Evolutionary conservation across 228 moss, liverwort and hornwort species (phyloP).

Genomic region (Sphagnum magellanicum): DNA sequence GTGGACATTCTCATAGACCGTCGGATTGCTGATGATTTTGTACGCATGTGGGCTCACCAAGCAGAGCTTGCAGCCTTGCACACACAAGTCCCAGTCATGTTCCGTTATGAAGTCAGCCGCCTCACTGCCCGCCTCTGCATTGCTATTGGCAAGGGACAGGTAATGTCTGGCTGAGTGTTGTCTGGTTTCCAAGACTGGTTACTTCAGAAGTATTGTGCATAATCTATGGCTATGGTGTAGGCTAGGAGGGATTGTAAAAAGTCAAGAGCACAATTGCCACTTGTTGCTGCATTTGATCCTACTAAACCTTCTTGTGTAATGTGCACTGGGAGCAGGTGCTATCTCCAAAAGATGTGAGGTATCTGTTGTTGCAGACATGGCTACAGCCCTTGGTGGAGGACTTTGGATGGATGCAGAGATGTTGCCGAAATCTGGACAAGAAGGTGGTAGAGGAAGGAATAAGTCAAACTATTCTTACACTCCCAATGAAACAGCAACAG

Average conservation of each 20-base stretch:
- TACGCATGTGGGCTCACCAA: constrained; percentile 85
- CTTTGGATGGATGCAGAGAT: constrained; percentile 87
- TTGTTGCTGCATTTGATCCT: too few species aligned
- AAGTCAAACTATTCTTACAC: constrained; percentile 79
- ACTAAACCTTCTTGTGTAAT: too few species aligned
- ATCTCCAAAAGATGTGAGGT: constrained; percentile 67
- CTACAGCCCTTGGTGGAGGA: constrained; percentile 83
- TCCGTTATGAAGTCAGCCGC: constrained; percentile 83
- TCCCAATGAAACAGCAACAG: constrained; percentile 76
- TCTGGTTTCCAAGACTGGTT: too few species aligned
- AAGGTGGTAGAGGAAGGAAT: constrained; percentile 89
- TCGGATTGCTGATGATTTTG: constrained; percentile 63
- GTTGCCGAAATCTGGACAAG: constrained; percentile 77
- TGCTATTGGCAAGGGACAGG: constrained; percentile 87
- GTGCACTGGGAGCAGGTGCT: constrained; percentile 22
- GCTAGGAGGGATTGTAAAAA: too few species aligned
- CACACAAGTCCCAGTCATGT: constrained; percentile 78
- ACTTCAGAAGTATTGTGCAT: too few species aligned
- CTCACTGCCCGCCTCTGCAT: constrained; percentile 82
- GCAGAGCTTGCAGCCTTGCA: constrained; percentile 74
- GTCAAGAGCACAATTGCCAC: too few species aligned
- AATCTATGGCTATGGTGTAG: too few species aligned
- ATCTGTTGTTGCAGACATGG: constrained; percentile 70
- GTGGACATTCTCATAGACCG: constrained; percentile 81
- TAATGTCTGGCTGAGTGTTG: neutral